Evolutionary conservation across 768 basidiomycete genomes (phyloP).

Genomic region (Pleurotus pulmonarius): DNA sequence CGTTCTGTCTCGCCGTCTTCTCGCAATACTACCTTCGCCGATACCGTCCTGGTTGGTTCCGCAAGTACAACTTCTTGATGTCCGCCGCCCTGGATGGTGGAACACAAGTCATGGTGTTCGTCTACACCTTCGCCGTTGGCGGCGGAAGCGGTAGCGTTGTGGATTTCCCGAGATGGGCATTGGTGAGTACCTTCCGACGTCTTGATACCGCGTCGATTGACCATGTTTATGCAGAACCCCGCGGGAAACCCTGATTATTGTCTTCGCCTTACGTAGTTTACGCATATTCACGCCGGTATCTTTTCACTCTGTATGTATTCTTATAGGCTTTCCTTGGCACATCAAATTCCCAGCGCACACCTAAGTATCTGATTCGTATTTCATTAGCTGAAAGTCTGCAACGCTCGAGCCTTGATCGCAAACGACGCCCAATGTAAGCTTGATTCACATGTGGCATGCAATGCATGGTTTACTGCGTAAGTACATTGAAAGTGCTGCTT

Average conservation of each 20-base stretch:
- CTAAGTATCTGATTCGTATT: too few species aligned
- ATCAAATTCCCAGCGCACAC: too few species aligned
- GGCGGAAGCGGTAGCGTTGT: slow-evolving; percentile 37
- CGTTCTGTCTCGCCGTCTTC: slow-evolving; percentile 41
- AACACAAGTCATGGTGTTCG: slow-evolving; percentile 45
- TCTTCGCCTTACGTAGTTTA: slow-evolving; percentile 14
- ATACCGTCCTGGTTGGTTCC: slow-evolving; percentile 42
- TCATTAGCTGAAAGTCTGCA: too few species aligned
- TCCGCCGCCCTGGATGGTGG: slow-evolving; percentile 52
- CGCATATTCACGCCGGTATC: not conserved
- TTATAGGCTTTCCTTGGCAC: too few species aligned
- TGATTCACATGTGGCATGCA: too few species aligned
- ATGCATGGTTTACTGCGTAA: too few species aligned
- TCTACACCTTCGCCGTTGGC: slow-evolving; percentile 41
- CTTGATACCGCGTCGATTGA: slow-evolving; percentile 11
- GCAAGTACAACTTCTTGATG: slow-evolving; percentile 49
- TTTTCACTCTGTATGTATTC: too few species aligned
- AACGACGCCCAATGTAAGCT: too few species aligned
- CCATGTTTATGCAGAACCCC: slow-evolving; percentile 14
- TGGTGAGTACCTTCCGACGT: slow-evolving; percentile 22
- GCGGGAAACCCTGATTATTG: slow-evolving; percentile 25
- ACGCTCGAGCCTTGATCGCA: too few species aligned
- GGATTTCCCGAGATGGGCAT: slow-evolving; percentile 33
- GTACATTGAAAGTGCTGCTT: too few species aligned
- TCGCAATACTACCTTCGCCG: slow-evolving; percentile 42